These are phyloP conservation scores for Cutaneotrichosporon daszewskae DNA, from an alignment of 1,284 basidiomycete species.

Conservation along the genomic window DNA sequence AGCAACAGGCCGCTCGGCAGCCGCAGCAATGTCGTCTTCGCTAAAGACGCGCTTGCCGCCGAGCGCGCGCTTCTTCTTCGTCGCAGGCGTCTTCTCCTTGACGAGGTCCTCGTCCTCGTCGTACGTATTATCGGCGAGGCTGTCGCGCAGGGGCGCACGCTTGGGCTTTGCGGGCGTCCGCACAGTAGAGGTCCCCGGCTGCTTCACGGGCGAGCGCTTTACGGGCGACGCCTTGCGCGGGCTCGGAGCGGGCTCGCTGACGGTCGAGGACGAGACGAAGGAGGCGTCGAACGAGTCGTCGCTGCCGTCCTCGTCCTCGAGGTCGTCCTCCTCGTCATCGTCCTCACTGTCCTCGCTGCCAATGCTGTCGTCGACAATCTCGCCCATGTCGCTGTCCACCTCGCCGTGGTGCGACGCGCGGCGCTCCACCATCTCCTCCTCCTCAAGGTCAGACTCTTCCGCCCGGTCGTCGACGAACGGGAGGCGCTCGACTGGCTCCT, in stretches of 20 bases:
- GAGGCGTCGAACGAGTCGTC: constrained; percentile 36
- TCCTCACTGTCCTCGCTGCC: no score
- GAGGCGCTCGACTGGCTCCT: constrained; percentile 6
- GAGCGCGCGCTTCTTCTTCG: constrained; percentile 52
- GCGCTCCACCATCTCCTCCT: constrained; percentile 1
- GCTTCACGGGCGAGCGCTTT: constrained; percentile 1
- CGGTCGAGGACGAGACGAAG: constrained; percentile 15
- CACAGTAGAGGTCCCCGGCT: no score
- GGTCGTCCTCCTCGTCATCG: constrained; percentile 24
- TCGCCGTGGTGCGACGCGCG: constrained; percentile 2
- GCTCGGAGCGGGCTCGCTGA: constrained; percentile 18
- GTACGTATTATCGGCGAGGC: constrained; percentile 15
- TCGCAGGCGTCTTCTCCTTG: constrained; percentile 39
- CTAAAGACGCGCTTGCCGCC: constrained; percentile 49
- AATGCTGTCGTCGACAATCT: neutral
- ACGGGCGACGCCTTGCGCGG: constrained; percentile 5
- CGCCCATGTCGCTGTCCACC: constrained; percentile 1
- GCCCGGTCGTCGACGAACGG: constrained; percentile 6
- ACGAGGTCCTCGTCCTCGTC: constrained; percentile 26
- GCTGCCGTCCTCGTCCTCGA: constrained; percentile 37
- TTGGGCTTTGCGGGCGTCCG: neutral
- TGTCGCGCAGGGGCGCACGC: constrained; percentile 24
- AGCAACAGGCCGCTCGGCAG: constrained; percentile 20
- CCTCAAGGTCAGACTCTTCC: constrained; percentile 10
- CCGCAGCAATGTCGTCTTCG: constrained; percentile 49